A percentile compares a stretch with the other conserved stretches of the same genome.
Conservation (phyloP, 345 rosid genomes). For the Syzygium aromaticum region DNA sequence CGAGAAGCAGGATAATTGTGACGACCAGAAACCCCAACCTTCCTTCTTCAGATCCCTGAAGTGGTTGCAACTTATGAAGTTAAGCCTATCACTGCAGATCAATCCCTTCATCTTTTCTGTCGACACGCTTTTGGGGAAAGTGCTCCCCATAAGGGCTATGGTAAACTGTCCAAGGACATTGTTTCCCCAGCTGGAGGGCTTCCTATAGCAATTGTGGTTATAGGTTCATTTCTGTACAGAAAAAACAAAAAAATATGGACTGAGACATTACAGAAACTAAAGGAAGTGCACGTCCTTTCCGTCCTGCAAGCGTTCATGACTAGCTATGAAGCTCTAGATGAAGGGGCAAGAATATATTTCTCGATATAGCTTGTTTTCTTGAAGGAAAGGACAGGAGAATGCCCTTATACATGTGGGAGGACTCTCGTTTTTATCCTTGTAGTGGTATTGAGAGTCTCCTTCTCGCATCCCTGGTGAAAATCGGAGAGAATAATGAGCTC, state of each 20-base stretch:
- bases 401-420: not conserved
- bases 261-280: not conserved
- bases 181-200: not conserved
- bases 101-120: not conserved
- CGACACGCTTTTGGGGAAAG: not conserved
- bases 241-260: not conserved
- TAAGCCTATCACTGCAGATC: not conserved
- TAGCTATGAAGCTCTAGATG: not conserved
- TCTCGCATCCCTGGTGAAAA: not conserved
- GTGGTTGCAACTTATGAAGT: not conserved
- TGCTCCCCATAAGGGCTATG: not conserved
- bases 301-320: not conserved
- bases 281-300: not conserved
- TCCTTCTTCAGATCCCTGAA: not conserved
- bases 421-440: not conserved
- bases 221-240: not conserved
- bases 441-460: not conserved
- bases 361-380: constrained; percentile 1
- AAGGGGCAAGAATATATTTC: not conserved
- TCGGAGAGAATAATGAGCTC: not conserved
- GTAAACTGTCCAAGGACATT: not conserved
- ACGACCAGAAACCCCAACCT: not conserved
- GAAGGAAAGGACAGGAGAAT: not conserved
- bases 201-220: not conserved
- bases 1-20: not conserved